phyloP scores from a whole-genome alignment of 73 alveolate genomes.

The Paramecium caudatum region DNA sequence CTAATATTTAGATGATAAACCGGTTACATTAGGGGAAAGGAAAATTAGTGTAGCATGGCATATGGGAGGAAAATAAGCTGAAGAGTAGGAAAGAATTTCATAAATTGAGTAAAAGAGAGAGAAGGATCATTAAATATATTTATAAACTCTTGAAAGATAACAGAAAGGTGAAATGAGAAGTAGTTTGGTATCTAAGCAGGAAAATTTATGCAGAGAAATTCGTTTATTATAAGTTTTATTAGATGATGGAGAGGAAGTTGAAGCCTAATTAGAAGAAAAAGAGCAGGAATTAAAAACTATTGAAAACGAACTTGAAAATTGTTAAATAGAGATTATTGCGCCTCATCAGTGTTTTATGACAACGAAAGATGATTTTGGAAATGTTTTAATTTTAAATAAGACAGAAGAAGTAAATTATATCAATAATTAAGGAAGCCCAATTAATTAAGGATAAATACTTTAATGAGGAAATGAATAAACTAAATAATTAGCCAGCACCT shows the following conservation, averaged over 20 bases:
- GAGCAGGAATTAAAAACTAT: slow-evolving; percentile 27
- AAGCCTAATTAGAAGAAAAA: background rate
- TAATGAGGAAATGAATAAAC: background rate
- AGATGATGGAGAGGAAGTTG: background rate
- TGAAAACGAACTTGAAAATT: background rate
- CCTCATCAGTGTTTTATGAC: background rate
- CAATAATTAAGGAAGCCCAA: background rate
- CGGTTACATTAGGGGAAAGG: slow-evolving; percentile 95
- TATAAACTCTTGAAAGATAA: background rate
- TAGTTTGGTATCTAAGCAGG: background rate
- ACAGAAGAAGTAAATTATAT: slow-evolving; percentile 5
- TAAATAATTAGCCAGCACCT: background rate
- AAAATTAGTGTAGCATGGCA: slow-evolving; percentile 94
- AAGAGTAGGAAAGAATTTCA: slow-evolving; percentile 87
- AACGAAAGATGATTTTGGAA: slow-evolving; percentile 33
- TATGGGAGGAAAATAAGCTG: slow-evolving; percentile 95
- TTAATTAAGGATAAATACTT: background rate
- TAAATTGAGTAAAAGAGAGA: background rate
- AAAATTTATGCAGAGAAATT: background rate
- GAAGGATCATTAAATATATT: background rate
- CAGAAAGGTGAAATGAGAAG: slow-evolving; percentile 41
- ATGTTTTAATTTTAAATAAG: slow-evolving; percentile 2
- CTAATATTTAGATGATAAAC: slow-evolving; percentile 95
- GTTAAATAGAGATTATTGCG: background rate
- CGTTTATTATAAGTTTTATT: background rate